A percentile compares a stretch with the other conserved stretches of the same genome.
These are phyloP conservation scores for Phoma sp. DNA, from an alignment of 2,329 filamentous ascomycete species.

Conservation along the genomic window DNA sequence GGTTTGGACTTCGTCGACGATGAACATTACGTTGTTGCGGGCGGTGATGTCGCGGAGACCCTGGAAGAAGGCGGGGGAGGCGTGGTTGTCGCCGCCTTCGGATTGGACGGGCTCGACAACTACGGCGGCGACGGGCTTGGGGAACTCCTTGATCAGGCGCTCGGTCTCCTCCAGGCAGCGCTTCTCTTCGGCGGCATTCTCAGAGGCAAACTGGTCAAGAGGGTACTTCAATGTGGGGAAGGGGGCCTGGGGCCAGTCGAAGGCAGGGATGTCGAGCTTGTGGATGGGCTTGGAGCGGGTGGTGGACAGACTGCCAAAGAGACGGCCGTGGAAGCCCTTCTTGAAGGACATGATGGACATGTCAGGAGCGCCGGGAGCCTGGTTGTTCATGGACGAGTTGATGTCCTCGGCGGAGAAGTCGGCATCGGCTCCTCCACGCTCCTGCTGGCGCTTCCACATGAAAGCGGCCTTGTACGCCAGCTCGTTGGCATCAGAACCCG, in stretches of 20 bases:
- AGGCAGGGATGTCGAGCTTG: constrained; percentile 92
- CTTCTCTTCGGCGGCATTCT: constrained; percentile 83
- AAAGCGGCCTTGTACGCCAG: constrained; percentile 95
- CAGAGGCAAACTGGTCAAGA: constrained; percentile 76
- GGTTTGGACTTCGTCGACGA: constrained; percentile 94
- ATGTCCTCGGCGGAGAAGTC: constrained; percentile 84
- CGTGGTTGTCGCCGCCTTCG: constrained; percentile 94
- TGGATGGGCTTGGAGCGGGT: constrained; percentile 93
- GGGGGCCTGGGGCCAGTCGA: constrained; percentile 90
- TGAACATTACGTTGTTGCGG: constrained; percentile 79
- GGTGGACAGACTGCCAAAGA: constrained; percentile 86
- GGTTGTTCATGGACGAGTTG: constrained; percentile 77
- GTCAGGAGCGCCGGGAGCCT: constrained; percentile 76
- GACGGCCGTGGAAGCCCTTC: constrained; percentile 85
- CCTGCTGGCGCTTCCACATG: constrained; percentile 84
- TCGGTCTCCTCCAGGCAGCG: constrained; percentile 84
- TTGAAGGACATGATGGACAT: constrained; percentile 90
- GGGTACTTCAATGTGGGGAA: constrained; percentile 90
- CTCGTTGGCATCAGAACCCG: constrained; percentile 92
- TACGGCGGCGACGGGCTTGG: constrained; percentile 79
- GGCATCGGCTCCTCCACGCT: constrained; percentile 77
- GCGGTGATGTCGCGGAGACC: constrained; percentile 80
- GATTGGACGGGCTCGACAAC: constrained; percentile 92
- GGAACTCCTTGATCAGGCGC: constrained; percentile 78
- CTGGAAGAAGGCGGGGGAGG: constrained; percentile 84